Evolutionary conservation across 2,329 filamentous ascomycete genomes (phyloP).

Genomic region (Fusarium multiceps): DNA sequence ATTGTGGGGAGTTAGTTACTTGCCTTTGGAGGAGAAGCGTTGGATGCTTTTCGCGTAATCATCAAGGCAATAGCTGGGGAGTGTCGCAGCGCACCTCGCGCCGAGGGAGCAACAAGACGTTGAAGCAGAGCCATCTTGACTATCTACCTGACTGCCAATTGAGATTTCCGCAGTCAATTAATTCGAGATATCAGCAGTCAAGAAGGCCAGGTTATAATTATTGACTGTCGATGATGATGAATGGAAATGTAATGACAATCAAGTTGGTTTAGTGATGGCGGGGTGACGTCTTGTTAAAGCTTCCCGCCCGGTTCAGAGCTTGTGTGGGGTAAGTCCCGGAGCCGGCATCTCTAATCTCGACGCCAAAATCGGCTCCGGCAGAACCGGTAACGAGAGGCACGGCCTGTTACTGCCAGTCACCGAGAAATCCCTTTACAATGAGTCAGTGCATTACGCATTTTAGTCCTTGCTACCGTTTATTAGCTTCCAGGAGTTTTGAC

Average conservation of each 20-base stretch:
- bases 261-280: constrained; percentile 30
- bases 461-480: not conserved
- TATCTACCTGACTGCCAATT: not conserved
- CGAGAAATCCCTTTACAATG: not conserved
- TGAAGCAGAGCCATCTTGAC: constrained; percentile 49
- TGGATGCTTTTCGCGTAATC: constrained; percentile 57
- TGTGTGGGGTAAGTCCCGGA: constrained; percentile 42
- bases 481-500: not conserved
- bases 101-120: constrained; percentile 46
- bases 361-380: constrained; percentile 26
- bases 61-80: constrained; percentile 43
- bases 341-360: constrained; percentile 30
- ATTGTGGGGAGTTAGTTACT: too few species aligned
- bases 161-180: not conserved
- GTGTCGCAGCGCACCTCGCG: constrained; percentile 47
- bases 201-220: not conserved
- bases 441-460: not conserved
- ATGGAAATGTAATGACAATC: not conserved
- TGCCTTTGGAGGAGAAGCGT: constrained; percentile 59
- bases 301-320: constrained; percentile 20
- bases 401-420: not conserved
- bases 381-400: constrained; percentile 17
- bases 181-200: not conserved
- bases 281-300: constrained; percentile 44
- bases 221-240: constrained; percentile 18